These are phyloP conservation scores for Inga leiocalycina DNA, from an alignment of 306 rosid species.

Conservation along the genomic window DNA sequence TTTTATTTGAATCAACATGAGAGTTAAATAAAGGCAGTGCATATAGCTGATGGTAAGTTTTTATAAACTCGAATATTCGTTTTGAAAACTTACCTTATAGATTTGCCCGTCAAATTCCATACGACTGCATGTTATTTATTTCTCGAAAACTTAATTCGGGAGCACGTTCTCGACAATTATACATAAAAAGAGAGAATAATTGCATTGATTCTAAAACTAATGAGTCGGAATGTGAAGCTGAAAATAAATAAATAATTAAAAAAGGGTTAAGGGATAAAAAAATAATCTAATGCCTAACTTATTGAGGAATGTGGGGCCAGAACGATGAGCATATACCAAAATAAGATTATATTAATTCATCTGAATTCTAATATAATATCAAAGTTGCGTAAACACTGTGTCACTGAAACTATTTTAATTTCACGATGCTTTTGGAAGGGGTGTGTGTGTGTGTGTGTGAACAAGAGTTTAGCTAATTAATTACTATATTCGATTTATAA, in stretches of 20 bases:
- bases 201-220: background rate
- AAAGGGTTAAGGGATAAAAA: background rate
- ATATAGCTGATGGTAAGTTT: background rate
- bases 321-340: background rate
- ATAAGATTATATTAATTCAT: background rate
- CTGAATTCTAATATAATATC: background rate
- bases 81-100: background rate
- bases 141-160: too few relatives aligned
- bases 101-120: background rate
- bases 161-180: too few relatives aligned
- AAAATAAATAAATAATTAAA: background rate
- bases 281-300: background rate
- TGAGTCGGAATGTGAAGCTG: background rate
- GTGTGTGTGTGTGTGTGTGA: too few relatives aligned
- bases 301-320: background rate
- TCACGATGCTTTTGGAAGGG: background rate
- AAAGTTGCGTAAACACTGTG: background rate
- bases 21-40: background rate
- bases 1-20: background rate
- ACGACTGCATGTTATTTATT: background rate
- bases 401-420: background rate
- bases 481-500: background rate
- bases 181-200: background rate
- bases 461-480: background rate
- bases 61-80: background rate